These are phyloP conservation scores for Cicer yamashitae DNA, from an alignment of 306 rosid species.

Conservation along the genomic window DNA sequence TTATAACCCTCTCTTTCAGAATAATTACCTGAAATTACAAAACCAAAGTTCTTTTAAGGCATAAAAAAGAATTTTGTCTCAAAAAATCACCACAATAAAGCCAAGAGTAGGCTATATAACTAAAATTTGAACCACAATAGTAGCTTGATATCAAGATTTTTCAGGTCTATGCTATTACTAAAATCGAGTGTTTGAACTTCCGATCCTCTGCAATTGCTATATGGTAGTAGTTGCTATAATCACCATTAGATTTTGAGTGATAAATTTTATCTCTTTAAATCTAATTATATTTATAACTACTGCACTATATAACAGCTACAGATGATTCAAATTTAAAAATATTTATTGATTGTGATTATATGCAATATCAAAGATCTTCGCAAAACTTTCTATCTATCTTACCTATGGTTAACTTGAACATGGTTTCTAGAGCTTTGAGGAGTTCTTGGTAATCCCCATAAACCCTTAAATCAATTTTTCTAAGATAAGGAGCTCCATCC, in stretches of 20 bases:
- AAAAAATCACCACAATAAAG: not conserved
- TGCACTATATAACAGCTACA: too few species aligned
- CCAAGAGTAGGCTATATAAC: not conserved
- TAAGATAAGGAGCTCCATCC: constrained; percentile 98
- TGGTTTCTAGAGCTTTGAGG: constrained; percentile 74
- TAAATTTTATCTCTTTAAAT: too few species aligned
- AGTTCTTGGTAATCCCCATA: constrained; percentile 70
- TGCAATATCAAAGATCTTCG: not conserved
- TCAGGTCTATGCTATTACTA: not conserved
- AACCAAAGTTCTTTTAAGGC: constrained; percentile 18
- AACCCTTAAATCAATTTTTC: constrained; percentile 76
- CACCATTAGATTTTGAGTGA: too few species aligned
- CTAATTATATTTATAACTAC: too few species aligned
- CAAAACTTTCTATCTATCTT: not conserved
- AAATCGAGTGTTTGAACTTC: too few species aligned
- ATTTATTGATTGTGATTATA: not conserved
- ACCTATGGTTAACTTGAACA: constrained; percentile 85
- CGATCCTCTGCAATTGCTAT: too few species aligned
- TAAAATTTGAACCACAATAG: not conserved
- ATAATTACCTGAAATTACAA: constrained; percentile 64
- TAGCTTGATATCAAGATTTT: not conserved
- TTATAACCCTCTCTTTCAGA: constrained; percentile 88
- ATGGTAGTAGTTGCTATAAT: too few species aligned
- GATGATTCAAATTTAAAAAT: not conserved
- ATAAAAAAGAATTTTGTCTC: not conserved